These are phyloP conservation scores for Daldinia sp. DNA, from an alignment of 2,329 filamentous ascomycete genomes.

Conservation along the genomic window DNA sequence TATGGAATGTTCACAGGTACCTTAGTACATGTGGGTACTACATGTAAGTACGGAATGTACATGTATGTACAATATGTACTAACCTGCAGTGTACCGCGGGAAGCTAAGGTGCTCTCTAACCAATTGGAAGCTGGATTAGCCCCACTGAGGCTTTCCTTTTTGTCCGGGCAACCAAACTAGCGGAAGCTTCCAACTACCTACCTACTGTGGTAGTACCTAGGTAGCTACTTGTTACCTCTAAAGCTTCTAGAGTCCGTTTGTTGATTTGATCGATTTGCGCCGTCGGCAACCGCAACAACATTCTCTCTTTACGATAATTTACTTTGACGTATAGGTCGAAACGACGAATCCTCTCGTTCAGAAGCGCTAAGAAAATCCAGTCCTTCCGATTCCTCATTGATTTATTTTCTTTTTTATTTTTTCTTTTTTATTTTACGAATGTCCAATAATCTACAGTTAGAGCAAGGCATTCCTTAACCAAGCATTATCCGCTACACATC, in stretches of 20 bases:
- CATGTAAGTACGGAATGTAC: too few relatives aligned
- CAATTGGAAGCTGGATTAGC: neutral
- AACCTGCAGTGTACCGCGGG: too few relatives aligned
- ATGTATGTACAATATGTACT: too few relatives aligned
- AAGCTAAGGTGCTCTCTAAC: neutral
- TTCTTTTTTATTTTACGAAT: neutral
- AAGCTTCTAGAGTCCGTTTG: neutral
- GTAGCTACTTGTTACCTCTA: too few relatives aligned
- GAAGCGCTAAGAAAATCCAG: too few relatives aligned
- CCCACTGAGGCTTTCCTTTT: neutral
- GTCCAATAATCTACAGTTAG: neutral
- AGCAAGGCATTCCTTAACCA: slow-evolving; percentile 5
- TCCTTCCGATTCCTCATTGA: neutral
- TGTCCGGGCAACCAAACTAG: neutral
- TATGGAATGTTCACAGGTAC: too few relatives aligned
- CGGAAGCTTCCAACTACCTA: too few relatives aligned
- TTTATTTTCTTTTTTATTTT: neutral
- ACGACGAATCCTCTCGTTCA: neutral
- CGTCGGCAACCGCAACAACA: neutral
- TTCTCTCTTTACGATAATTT: neutral
- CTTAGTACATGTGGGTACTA: too few relatives aligned
- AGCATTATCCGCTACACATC: neutral
- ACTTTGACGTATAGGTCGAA: neutral
- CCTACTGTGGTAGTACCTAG: too few relatives aligned
- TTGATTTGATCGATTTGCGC: neutral